phyloP scores from a whole-genome alignment of 768 basidiomycete genomes.

The Tulasnella sp. region DNA sequence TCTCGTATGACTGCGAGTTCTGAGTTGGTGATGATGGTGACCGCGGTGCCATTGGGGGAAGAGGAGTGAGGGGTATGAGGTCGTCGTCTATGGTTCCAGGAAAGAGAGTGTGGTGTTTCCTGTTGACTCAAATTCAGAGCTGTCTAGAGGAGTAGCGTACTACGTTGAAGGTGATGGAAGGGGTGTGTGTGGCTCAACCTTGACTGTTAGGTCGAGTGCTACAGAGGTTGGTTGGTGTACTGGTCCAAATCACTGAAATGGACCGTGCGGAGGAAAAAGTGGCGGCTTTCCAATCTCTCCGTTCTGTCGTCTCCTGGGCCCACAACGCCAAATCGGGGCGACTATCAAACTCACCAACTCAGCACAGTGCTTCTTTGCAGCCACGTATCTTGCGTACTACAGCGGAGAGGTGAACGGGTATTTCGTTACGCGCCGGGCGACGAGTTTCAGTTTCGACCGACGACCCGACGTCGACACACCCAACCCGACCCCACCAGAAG shows the following conservation, averaged over 20 bases:
- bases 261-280: constrained; percentile 9
- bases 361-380: background rate
- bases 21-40: background rate
- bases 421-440: background rate
- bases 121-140: background rate
- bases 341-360: background rate
- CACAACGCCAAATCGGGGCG: background rate
- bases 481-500: too few species aligned
- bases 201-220: background rate
- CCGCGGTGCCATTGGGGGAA: constrained; percentile 21
- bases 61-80: constrained; percentile 2
- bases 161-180: background rate
- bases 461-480: background rate
- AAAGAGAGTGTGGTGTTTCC: background rate
- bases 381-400: background rate
- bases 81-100: background rate
- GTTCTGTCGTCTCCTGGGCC: background rate
- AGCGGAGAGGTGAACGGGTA: background rate
- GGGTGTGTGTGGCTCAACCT: background rate
- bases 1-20: constrained; percentile 48
- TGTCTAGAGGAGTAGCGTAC: background rate
- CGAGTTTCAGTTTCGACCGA: background rate
- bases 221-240: background rate
- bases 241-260: background rate
- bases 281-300: background rate